Conservation (phyloP, 2,329 filamentous ascomycete genomes). For the Coniella lustricola region DNA sequence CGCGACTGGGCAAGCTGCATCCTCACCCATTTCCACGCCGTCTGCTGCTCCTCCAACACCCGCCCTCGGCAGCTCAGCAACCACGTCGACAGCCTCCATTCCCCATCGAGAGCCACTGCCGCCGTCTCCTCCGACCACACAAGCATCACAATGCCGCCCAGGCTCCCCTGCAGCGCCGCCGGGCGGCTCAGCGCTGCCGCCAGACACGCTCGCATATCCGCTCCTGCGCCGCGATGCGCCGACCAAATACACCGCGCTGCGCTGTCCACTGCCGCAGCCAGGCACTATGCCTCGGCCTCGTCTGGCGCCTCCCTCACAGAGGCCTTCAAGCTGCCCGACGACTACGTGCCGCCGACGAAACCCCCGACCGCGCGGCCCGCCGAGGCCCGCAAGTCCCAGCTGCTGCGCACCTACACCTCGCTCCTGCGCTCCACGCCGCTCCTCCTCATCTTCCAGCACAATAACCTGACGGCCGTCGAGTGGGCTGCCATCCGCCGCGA, state of each 20-base stretch:
- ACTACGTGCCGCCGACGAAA: constrained; percentile 60
- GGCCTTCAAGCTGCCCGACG: constrained; percentile 32
- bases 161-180: constrained; percentile 10
- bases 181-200: constrained; percentile 9
- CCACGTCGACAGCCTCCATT: neutral
- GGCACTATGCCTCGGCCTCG: constrained; percentile 23
- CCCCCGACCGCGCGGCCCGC: constrained; percentile 82
- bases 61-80: neutral
- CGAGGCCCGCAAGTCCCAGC: constrained; percentile 83
- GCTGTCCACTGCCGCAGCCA: constrained; percentile 1
- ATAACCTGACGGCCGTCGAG: constrained; percentile 64
- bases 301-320: constrained; percentile 2
- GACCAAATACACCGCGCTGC: neutral
- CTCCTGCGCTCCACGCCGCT: constrained; percentile 78
- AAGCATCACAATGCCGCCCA: constrained; percentile 11
- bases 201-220: constrained; percentile 1
- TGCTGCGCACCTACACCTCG: constrained; percentile 79
- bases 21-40: neutral
- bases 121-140: neutral
- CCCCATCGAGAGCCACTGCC: too few relatives aligned
- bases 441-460: constrained; percentile 73
- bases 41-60: neutral
- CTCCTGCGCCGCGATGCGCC: constrained; percentile 2
- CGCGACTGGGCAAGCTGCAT: neutral
- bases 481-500: constrained; percentile 68